Evolutionary conservation across 768 basidiomycete genomes (phyloP).

Genomic region (Suillus alpinus): DNA sequence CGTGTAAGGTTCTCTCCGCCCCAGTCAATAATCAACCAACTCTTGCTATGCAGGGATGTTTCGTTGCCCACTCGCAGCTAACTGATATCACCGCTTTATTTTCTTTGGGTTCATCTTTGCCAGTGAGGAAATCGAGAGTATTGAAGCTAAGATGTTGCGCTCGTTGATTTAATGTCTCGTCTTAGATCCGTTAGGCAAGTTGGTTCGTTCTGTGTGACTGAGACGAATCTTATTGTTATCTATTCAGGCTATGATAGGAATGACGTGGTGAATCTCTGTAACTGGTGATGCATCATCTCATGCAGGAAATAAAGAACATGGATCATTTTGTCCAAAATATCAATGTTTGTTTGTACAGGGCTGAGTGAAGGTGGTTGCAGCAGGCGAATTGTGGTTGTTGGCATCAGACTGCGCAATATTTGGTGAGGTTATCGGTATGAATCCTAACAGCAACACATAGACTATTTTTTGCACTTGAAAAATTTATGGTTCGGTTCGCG

Average conservation of each 20-base stretch:
- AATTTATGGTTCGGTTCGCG: too few species aligned
- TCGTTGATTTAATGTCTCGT: not conserved
- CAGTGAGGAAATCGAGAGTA: slow-evolving; percentile 70
- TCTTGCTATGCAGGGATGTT: slow-evolving; percentile 16
- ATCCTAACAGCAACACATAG: too few species aligned
- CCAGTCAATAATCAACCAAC: too few species aligned
- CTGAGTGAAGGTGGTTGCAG: too few species aligned
- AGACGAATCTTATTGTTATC: not conserved
- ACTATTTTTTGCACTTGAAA: too few species aligned
- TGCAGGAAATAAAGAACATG: slow-evolving; percentile 41
- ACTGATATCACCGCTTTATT: slow-evolving; percentile 21
- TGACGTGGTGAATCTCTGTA: slow-evolving; percentile 48
- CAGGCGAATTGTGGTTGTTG: too few species aligned
- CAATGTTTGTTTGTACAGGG: too few species aligned
- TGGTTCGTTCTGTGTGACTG: not conserved
- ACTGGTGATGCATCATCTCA: not conserved
- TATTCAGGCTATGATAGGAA: slow-evolving; percentile 62
- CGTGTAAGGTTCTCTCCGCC: too few species aligned
- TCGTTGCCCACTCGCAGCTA: not conserved
- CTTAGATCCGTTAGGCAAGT: slow-evolving; percentile 44
- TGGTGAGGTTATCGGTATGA: too few species aligned
- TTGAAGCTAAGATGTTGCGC: slow-evolving; percentile 1
- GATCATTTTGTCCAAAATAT: slow-evolving; percentile 71
- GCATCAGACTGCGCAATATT: too few species aligned
- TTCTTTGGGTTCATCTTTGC: slow-evolving; percentile 74